These are phyloP conservation scores for Chaetomiaceae sp. DNA, from an alignment of 2,329 filamentous ascomycete species.

Conservation along the genomic window DNA sequence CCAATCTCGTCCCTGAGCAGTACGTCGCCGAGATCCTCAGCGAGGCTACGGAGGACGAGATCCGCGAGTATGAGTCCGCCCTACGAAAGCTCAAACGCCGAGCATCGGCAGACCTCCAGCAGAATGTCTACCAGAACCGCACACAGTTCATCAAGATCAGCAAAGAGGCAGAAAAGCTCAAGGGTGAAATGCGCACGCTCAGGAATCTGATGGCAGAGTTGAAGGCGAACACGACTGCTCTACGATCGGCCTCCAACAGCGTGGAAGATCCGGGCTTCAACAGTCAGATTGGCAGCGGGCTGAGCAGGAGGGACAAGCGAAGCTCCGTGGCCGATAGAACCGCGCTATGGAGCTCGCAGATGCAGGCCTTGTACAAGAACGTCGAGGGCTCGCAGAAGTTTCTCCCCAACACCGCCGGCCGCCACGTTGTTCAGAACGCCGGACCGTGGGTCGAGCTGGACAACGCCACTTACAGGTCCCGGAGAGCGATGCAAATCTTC, in stretches of 20 bases:
- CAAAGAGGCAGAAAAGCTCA: constrained; percentile 97
- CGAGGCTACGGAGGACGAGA: constrained; percentile 83
- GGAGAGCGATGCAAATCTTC: constrained; percentile 84
- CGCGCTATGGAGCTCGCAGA: constrained; percentile 63
- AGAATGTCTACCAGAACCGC: constrained; percentile 94
- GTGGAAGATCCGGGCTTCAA: constrained; percentile 45
- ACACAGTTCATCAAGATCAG: constrained; percentile 99
- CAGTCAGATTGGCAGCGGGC: constrained; percentile 47
- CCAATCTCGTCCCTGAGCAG: constrained; percentile 72
- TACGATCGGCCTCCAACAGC: constrained; percentile 54
- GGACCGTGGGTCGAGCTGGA: constrained; percentile 94
- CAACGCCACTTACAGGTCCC: constrained; percentile 93
- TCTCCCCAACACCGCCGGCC: constrained; percentile 80
- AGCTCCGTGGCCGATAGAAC: constrained; percentile 76
- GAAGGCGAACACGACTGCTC: constrained; percentile 67
- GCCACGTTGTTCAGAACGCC: constrained; percentile 90
- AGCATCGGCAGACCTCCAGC: constrained; percentile 79
- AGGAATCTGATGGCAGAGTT: constrained; percentile 89
- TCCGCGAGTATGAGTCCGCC: constrained; percentile 72
- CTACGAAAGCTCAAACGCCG: constrained; percentile 72
- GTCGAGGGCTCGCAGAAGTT: constrained; percentile 99
- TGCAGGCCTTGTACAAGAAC: constrained; percentile 86
- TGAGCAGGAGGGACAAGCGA: constrained; percentile 73
- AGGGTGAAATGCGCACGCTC: constrained; percentile 89
- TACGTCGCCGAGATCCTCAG: constrained; percentile 70